phyloP scores from a whole-genome alignment of 306 rosid genomes.

The Vigna mungo region DNA sequence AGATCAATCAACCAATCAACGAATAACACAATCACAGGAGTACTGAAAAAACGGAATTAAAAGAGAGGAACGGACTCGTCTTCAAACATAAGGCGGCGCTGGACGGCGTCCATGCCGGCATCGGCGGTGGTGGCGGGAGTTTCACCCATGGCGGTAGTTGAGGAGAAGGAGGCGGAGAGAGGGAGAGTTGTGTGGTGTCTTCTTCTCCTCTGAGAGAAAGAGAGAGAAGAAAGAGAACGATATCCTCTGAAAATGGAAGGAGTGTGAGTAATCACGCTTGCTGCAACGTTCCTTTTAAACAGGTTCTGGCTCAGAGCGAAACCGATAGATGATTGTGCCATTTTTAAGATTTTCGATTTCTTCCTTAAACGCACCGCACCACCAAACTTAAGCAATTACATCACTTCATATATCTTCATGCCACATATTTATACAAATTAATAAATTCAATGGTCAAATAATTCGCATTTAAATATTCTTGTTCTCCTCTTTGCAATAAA shows the following conservation, averaged over 20 bases:
- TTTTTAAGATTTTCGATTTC: not conserved
- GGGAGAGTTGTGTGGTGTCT: not conserved
- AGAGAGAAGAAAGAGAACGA: conserved; percentile 7
- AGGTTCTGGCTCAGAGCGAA: conserved; percentile 27
- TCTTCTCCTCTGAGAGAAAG: not conserved
- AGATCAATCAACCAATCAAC: not conserved
- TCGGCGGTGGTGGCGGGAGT: conserved; percentile 48
- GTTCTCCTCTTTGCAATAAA: no score
- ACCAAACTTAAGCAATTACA: not conserved
- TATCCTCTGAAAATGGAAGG: conserved; percentile 43
- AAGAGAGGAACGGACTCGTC: conserved; percentile 72
- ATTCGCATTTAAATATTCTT: not conserved
- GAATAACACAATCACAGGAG: not conserved
- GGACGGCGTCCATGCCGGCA: conserved; percentile 95
- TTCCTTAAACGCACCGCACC: not conserved
- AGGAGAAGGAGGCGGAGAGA: conserved; percentile 48
- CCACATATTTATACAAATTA: not conserved
- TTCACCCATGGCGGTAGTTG: conserved; percentile 64
- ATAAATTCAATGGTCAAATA: not conserved
- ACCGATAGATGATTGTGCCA: conserved; percentile 49
- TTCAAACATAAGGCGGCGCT: conserved; percentile 97
- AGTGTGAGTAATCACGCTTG: not conserved
- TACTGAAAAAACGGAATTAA: not conserved
- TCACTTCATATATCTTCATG: no score
- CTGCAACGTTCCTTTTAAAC: conserved; percentile 36